Evolutionary conservation across 768 basidiomycete genomes (phyloP), one percentile per base, ranked within the genome.

Genomic region (Lyophyllum atratum): DNA sequence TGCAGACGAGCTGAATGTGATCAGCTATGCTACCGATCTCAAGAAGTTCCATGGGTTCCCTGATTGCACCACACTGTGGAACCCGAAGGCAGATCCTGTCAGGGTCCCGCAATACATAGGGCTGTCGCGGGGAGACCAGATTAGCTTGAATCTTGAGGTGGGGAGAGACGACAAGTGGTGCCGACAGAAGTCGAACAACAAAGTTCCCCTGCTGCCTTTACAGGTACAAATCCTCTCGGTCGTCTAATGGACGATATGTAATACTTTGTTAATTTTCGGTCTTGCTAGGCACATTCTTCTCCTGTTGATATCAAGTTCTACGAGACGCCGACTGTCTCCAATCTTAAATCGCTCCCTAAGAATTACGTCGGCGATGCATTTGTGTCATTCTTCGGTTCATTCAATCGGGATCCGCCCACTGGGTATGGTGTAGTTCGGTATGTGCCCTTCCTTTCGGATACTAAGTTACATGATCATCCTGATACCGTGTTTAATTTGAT

Each of bases 281-380:
- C n/a, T 15, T 39, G 14, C 33, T 24, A 80, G 77, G 76, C 78
- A 0, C 79, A 80, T 60, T 77, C 76, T 12, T 76, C 75, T 2
- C 77, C 78, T 0, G 66, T 78, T 4, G 79, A 80, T 60, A 73
- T 79, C 64, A 79, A 78, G 56, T 75, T 78, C 59, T 78, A 73
- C 57, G 49, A 57, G 4, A 54, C 58, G 5, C 58, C 59, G 0
- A 40, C 29, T 28, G 14, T n/a, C 19, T 48, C 55, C 1, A 51
- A 21, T 21, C 9, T 60, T 25, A 26, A 54, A 9, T 59, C 66
- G 14, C 69, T 77, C 29, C 74, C 75, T 2, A 51, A 43, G 10
- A 52, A 58, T 3, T 70, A 68, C 52, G 54, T 42, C 21, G 69
- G 69, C 1, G 70, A 77, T 48, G 73, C 75, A 7, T 75, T 78